Evolutionary conservation across 1,284 basidiomycete species (phyloP).

Genomic region (Sporisorium reilianum): DNA sequence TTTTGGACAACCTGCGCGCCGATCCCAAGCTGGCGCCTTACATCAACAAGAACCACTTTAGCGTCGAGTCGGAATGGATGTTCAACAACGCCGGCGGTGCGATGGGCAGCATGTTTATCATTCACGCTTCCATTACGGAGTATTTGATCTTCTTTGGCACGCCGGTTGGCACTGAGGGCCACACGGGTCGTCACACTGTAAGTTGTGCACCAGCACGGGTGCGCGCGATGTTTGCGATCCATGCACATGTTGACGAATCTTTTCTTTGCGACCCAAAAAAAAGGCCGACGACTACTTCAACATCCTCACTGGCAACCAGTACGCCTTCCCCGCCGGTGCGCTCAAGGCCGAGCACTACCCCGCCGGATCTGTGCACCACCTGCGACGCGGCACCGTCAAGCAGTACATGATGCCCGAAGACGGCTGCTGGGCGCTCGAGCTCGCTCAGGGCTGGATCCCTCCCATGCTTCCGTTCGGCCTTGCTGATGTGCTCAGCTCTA

Average conservation of each 20-base stretch:
- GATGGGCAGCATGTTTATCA: slow-evolving; percentile 96
- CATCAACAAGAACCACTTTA: slow-evolving; percentile 61
- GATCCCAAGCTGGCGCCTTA: slow-evolving; percentile 59
- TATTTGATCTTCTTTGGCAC: slow-evolving; percentile 88
- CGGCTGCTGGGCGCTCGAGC: slow-evolving; percentile 89
- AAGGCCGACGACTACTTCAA: slow-evolving; percentile 95
- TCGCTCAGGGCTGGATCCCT: slow-evolving; percentile 78
- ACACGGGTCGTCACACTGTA: slow-evolving; percentile 86
- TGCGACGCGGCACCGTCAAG: slow-evolving; percentile 85
- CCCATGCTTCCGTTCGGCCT: slow-evolving; percentile 83
- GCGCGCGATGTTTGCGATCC: neutral
- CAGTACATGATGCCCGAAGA: slow-evolving; percentile 98
- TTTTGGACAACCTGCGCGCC: slow-evolving; percentile 50
- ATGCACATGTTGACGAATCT: neutral
- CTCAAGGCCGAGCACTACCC: slow-evolving; percentile 85
- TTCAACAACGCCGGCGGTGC: slow-evolving; percentile 98
- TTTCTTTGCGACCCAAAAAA: neutral
- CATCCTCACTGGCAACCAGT: slow-evolving; percentile 91
- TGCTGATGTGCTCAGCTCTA: slow-evolving; percentile 86
- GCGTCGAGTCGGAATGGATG: slow-evolving; percentile 81
- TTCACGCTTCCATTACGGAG: slow-evolving; percentile 90
- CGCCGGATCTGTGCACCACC: slow-evolving; percentile 84
- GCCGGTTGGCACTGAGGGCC: slow-evolving; percentile 94
- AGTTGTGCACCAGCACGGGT: slow-evolving; percentile 17
- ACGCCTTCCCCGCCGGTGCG: slow-evolving; percentile 85